Evolutionary conservation across 163 green algal genomes (phyloP).

Genomic region (Scenedesmus sp.): DNA sequence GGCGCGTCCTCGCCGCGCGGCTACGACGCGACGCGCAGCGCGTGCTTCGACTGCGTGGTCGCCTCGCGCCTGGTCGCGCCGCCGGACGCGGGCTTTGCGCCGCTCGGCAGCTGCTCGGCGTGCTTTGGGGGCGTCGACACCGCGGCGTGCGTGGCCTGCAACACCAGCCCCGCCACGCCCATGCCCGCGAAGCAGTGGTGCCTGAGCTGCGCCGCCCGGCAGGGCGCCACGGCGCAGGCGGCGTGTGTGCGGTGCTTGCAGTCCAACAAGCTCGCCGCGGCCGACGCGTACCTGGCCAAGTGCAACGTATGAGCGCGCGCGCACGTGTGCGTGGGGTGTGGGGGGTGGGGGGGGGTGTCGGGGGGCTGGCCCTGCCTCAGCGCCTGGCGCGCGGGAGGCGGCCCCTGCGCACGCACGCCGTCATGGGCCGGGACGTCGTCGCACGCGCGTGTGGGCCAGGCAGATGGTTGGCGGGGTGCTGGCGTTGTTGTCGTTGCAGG

Average conservation of each 20-base stretch:
- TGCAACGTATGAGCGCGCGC: background rate
- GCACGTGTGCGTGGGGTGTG: too few relatives aligned
- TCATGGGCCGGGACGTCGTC: too few relatives aligned
- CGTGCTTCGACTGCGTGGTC: constrained; percentile 18
- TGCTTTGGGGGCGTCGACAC: constrained; percentile 9
- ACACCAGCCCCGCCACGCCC: background rate
- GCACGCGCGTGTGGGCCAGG: too few relatives aligned
- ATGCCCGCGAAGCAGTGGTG: constrained; percentile 23
- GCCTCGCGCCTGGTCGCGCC: background rate
- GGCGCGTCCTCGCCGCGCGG: too few relatives aligned
- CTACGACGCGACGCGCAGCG: background rate
- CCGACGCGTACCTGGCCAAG: background rate
- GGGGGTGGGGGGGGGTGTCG: too few relatives aligned
- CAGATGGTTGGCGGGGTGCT: too few relatives aligned
- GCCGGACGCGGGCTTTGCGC: background rate
- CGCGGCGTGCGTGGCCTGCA: constrained; percentile 5
- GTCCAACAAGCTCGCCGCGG: background rate
- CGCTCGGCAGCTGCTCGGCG: background rate
- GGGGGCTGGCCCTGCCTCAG: too few relatives aligned
- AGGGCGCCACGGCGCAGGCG: too few relatives aligned
- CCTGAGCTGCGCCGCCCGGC: background rate
- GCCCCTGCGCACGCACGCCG: too few relatives aligned
- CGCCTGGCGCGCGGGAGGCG: too few relatives aligned
- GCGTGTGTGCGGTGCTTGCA: constrained; percentile 8
- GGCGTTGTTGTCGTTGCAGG: too few relatives aligned